These are phyloP conservation scores for Pseudotsuga menziesii DNA, from an alignment of 75 land plant species.

Conservation along the genomic window DNA sequence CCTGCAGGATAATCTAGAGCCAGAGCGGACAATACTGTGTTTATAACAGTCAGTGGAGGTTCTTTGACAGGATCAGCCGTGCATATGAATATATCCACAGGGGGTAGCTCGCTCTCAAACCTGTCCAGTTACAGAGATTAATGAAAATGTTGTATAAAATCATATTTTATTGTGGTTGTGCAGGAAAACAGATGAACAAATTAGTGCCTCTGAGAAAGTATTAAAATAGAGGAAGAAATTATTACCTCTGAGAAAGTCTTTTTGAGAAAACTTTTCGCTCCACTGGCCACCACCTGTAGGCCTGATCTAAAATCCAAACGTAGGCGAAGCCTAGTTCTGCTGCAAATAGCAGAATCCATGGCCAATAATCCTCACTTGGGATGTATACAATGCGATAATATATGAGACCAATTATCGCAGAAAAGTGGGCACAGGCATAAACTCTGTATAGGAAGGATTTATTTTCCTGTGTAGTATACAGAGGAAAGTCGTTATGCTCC, in stretches of 20 bases:
- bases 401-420: no score
- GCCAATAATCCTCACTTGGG: no score
- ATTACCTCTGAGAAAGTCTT: conserved; percentile 9
- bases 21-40: conserved; percentile 51
- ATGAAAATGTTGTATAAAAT: background rate
- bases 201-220: background rate
- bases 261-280: conserved; percentile 12
- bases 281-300: conserved; percentile 18
- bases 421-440: background rate
- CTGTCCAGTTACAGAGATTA: background rate
- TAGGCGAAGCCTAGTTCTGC: conserved; percentile 40
- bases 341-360: background rate
- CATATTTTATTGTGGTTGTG: background rate
- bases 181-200: no score
- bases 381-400: no score
- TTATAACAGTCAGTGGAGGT: conserved; percentile 38
- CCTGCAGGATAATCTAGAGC: conserved; percentile 50
- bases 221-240: no score
- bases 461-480: background rate
- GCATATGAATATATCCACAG: no score
- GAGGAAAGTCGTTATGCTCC: background rate
- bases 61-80: conserved; percentile 45
- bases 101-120: background rate
- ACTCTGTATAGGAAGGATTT: background rate
- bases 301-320: conserved; percentile 28